These are phyloP conservation scores for Coemansia sp. DNA, from an alignment of 192 early-diverging fungal species.

Conservation along the genomic window DNA sequence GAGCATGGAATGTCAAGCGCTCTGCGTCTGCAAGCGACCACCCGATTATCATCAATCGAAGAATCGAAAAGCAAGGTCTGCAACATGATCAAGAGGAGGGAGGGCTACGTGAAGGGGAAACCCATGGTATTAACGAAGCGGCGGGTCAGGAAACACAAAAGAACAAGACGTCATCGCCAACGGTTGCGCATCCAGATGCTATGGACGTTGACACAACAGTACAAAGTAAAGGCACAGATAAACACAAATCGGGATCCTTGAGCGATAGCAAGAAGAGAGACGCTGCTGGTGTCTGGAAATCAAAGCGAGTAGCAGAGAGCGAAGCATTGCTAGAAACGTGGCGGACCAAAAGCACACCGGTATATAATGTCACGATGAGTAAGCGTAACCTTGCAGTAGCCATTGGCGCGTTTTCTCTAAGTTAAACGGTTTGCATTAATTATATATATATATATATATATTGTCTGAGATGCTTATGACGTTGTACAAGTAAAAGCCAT, in stretches of 20 bases:
- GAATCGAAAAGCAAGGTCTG: conserved; percentile 6
- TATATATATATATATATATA: no score
- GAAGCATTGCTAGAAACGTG: conserved; percentile 71
- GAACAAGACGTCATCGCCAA: not conserved
- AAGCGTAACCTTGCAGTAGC: conserved; percentile 83
- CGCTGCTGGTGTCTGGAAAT: conserved; percentile 54
- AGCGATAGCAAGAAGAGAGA: conserved; percentile 48
- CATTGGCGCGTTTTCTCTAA: conserved; percentile 72
- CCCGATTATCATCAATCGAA: conserved; percentile 35
- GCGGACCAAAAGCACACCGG: conserved; percentile 89
- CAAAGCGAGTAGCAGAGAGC: conserved; percentile 36
- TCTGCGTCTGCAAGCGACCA: conserved; percentile 49
- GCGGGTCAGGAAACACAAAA: not conserved
- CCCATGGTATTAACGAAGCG: not conserved
- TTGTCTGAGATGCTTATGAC: no score
- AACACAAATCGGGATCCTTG: not conserved
- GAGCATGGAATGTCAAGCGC: conserved; percentile 84
- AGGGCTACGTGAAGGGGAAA: not conserved
- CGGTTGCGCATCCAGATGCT: conserved; percentile 12
- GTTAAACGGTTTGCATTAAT: not conserved
- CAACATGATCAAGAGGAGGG: conserved; percentile 6
- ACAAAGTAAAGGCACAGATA: conserved; percentile 7
- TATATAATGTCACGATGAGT: conserved; percentile 82
- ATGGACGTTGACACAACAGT: conserved; percentile 36
- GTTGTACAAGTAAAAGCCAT: no score